Base-by-base conservation (phyloP, 441 rosid species). In the Populus tomentosa region DNA sequence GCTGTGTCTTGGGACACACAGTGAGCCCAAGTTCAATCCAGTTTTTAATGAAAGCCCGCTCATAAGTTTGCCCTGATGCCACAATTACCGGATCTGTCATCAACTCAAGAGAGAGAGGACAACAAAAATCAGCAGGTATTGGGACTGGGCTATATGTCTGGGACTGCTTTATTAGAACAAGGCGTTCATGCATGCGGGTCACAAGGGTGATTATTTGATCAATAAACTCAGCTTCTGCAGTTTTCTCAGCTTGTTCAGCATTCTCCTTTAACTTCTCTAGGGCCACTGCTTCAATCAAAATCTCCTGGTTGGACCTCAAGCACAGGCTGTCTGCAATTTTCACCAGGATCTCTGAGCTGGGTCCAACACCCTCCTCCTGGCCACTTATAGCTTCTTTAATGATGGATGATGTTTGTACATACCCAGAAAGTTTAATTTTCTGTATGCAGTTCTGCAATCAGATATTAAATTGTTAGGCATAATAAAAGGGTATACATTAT, bases 241-340 rank as follows among this genome's bases (percentile, higher is more conserved):
- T 62, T 73, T 90, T 91, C 72, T 91, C 94, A 13, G 88, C 86
- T 77, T 89, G 92, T 82, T 91, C 94, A 6, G 94, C 94, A 76
- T 85, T 86, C 80, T 92, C 99, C 83, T 95, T 95, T 85, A 91
- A 79, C 76, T 88, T 88, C 83, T 89, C 89, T 68, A 96, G 98
- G 81, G 94, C 88, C 62, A 92, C 98, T 40, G 94, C 89, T 84
- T 96, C 99, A 71, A 92, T 92, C 24, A 96, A 90, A 87, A 96
- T 87, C 61, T 96, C 98, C 74, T 89, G 90, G 89, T 96, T 94
- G 63, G 98, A 91, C 83, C 82, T 92, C 84, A 96, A 86, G 86
- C 90, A 84, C 82, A 90, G 71, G 82, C 82, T 77, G 79, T 88
- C 93, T 0, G 89, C 88, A 84, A 92, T 85, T 89, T 89, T 90